phyloP scores from a whole-genome alignment of 2,329 filamentous ascomycete genomes.

The Trichothecium sympodiale region DNA sequence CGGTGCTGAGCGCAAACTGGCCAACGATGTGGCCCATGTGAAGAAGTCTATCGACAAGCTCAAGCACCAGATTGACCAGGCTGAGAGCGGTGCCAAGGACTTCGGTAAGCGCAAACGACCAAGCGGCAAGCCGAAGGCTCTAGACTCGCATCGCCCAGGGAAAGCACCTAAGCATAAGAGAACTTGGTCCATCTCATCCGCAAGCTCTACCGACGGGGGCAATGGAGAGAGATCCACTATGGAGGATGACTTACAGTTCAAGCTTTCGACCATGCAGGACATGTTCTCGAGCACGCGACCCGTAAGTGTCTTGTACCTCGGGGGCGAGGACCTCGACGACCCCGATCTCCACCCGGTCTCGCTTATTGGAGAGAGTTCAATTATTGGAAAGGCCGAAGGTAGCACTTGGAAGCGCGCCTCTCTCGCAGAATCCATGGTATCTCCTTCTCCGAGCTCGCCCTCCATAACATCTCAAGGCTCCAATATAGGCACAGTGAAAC shows the following conservation, averaged over 20 bases:
- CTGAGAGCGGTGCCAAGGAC: slow-evolving; percentile 56
- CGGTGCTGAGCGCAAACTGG: slow-evolving; percentile 86
- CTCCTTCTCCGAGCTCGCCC: slow-evolving; percentile 54
- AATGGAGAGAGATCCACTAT: slow-evolving; percentile 33
- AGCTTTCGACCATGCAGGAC: slow-evolving; percentile 68
- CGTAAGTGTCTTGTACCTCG: slow-evolving; percentile 66
- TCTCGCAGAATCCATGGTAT: slow-evolving; percentile 51
- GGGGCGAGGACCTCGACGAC: slow-evolving; percentile 68
- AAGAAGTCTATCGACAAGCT: slow-evolving; percentile 96
- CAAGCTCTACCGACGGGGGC: slow-evolving; percentile 43
- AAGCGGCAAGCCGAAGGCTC: slow-evolving; percentile 33
- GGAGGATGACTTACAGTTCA: slow-evolving; percentile 69
- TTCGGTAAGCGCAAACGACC: slow-evolving; percentile 54
- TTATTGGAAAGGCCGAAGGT: slow-evolving; percentile 41
- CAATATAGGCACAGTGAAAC: slow-evolving; percentile 32
- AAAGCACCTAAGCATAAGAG: slow-evolving; percentile 85
- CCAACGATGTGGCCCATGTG: slow-evolving; percentile 88
- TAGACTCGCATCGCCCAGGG: slow-evolving; percentile 51
- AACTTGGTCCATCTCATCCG: slow-evolving; percentile 89
- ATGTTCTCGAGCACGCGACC: slow-evolving; percentile 82
- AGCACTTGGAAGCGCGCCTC: slow-evolving; percentile 43
- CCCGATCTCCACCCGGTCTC: slow-evolving; percentile 69
- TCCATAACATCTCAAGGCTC: slow-evolving; percentile 48
- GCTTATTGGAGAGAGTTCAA: slow-evolving; percentile 55
- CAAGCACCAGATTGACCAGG: slow-evolving; percentile 83